Base-by-base conservation (phyloP, 176 grass and related monocot species). In the Lolium perenne region DNA sequence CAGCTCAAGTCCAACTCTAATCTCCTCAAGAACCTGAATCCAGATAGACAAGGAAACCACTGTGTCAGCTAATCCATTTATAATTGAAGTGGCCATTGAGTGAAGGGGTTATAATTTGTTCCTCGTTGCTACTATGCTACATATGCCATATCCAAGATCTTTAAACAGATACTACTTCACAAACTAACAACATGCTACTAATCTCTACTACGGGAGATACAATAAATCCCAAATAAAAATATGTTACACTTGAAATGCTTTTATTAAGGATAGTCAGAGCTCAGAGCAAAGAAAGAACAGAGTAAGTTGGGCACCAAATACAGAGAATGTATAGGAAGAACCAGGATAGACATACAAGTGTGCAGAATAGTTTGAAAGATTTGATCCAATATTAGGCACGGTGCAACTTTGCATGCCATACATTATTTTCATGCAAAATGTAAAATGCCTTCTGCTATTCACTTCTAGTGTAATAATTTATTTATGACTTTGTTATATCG, bases 1-100 rank as follows among this genome's bases (percentile, higher is more conserved):
- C 80, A 96, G 38, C 74, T 96, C 94, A 77, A 96, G 70, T 35
- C 94, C 91, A 76, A 91, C 64, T 81, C 91, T 89, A 63, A 93
- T 90, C 85, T 96, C 94, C 82, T 96, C 94, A 54, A 96, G 74
- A 73, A 96, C 87, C 94, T 97, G 68, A 80, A 86, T 64, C 74
- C 32, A 88, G 59, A 71, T 26, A 58, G 38, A 64, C 58, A 74
- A 38, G n/a, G 9, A 58, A 56, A 69, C 76, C 8, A 54, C 47
- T 59, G 38, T 61, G 55, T 40, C 54, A 69, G 46, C 21, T 69
- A 23, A 53, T 72, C 65, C 43, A 76, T 81, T 45, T 15, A 80
- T 38, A 86, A 71, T 25, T 10, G 0, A 74, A 72, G 41, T 79
- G n/a, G 16, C n/a, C 66, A 32, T 21, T 43, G 41, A 68, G 68